Evolutionary conservation across 495 filamentous ascomycete genomes (phyloP).

Genomic region (Pseudevernia furfuracea): DNA sequence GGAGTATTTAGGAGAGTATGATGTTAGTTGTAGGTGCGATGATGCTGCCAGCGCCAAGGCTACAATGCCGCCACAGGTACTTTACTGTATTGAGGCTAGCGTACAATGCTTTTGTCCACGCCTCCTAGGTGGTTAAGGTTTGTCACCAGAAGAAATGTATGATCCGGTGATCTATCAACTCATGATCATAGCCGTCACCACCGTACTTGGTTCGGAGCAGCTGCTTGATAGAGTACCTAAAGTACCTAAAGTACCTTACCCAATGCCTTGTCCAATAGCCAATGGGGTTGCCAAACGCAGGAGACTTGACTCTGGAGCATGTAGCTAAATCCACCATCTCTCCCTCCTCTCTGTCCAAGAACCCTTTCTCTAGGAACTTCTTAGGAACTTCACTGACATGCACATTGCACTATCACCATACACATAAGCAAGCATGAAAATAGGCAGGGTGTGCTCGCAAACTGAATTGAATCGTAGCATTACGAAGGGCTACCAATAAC

Average conservation of each 20-base stretch:
- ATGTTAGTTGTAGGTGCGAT: not conserved
- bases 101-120: not conserved
- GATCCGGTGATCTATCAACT: not conserved
- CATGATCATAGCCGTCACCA: not conserved
- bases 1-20: slow-evolving; percentile 1
- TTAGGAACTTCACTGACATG: not conserved
- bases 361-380: not conserved
- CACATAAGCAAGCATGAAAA: too few species aligned
- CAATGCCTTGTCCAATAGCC: not conserved
- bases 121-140: too few species aligned
- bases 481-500: not conserved
- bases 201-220: not conserved
- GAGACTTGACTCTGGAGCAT: not conserved
- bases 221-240: too few species aligned
- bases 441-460: too few species aligned
- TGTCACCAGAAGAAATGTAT: too few species aligned
- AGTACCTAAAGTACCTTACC: too few species aligned
- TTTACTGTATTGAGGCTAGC: not conserved
- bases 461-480: not conserved
- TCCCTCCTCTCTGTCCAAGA: not conserved
- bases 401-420: too few species aligned
- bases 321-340: not conserved
- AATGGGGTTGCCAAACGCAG: not conserved
- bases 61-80: not conserved
- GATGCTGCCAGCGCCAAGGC: not conserved